phyloP scores from a whole-genome alignment of 2,329 filamentous ascomycete genomes.

The Alternaria sp. region DNA sequence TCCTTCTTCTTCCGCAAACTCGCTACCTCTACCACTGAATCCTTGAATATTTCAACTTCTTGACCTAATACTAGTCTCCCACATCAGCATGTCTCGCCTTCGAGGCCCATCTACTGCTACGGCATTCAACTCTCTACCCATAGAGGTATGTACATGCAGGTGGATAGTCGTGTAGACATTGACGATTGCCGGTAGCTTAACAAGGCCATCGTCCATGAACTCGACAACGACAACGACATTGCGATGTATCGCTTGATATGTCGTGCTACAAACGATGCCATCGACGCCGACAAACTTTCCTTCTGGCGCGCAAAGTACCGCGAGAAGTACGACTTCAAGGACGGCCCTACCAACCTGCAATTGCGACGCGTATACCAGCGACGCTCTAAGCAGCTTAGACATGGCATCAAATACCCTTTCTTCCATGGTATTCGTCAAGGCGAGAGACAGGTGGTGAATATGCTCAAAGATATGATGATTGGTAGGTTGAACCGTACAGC shows the following conservation, averaged over 20 bases:
- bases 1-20: not conserved
- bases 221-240: constrained; percentile 57
- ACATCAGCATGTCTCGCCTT: constrained; percentile 21
- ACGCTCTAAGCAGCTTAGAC: constrained; percentile 35
- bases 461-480: constrained; percentile 56
- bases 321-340: constrained; percentile 52
- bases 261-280: constrained; percentile 48
- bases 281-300: constrained; percentile 52
- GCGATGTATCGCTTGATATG: constrained; percentile 54
- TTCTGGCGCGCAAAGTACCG: constrained; percentile 61
- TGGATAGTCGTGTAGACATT: not conserved
- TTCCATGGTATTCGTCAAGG: constrained; percentile 25
- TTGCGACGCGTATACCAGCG: constrained; percentile 52
- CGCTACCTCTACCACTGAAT: not conserved
- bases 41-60: not conserved
- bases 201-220: constrained; percentile 50
- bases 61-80: not conserved
- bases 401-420: constrained; percentile 30
- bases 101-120: constrained; percentile 13
- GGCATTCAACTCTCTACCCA: constrained; percentile 46
- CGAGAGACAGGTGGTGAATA: constrained; percentile 49
- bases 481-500: constrained; percentile 47
- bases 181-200: constrained; percentile 46
- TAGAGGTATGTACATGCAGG: constrained; percentile 37
- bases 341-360: constrained; percentile 34